A percentile compares a stretch with the other conserved stretches of the same genome.
Evolutionary conservation across 805 yeast genomes (phyloP).

Genomic region (Yarrowia alimentaria): DNA sequence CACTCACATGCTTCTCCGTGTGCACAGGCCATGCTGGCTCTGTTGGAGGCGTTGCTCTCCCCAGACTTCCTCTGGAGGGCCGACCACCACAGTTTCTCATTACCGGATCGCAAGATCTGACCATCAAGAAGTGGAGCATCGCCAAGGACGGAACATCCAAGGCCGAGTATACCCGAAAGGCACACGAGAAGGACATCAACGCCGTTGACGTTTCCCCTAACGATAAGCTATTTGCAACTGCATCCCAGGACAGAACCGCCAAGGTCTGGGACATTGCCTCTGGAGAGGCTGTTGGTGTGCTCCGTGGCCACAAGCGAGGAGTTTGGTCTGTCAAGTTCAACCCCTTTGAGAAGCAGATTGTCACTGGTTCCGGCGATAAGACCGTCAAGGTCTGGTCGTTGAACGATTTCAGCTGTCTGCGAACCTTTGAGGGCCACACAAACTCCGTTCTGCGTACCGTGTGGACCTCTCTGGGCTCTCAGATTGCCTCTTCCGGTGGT

Average conservation of each 20-base stretch:
- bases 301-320: conserved; percentile 91
- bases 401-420: conserved; percentile 66
- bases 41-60: conserved; percentile 76
- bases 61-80: conserved; percentile 46
- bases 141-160: conserved; percentile 33
- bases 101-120: conserved; percentile 83
- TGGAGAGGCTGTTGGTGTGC: conserved; percentile 84
- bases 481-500: conserved; percentile 75
- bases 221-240: conserved; percentile 84
- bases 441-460: conserved; percentile 84
- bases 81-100: conserved; percentile 64
- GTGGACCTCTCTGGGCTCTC: conserved; percentile 65
- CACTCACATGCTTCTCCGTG: conserved; percentile 52
- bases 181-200: conserved; percentile 96
- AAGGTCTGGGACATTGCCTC: conserved; percentile 81
- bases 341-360: conserved; percentile 66
- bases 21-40: conserved; percentile 87
- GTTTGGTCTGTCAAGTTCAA: conserved; percentile 89
- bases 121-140: conserved; percentile 81
- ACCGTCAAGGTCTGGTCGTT: conserved; percentile 87
- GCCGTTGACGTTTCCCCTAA: conserved; percentile 87
- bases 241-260: conserved; percentile 88
- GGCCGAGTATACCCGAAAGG: conserved; percentile 87
- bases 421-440: conserved; percentile 91
- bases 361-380: conserved; percentile 90